Evolutionary conservation across 345 rosid genomes (phyloP).

Genomic region (Orychophragmus violaceus): DNA sequence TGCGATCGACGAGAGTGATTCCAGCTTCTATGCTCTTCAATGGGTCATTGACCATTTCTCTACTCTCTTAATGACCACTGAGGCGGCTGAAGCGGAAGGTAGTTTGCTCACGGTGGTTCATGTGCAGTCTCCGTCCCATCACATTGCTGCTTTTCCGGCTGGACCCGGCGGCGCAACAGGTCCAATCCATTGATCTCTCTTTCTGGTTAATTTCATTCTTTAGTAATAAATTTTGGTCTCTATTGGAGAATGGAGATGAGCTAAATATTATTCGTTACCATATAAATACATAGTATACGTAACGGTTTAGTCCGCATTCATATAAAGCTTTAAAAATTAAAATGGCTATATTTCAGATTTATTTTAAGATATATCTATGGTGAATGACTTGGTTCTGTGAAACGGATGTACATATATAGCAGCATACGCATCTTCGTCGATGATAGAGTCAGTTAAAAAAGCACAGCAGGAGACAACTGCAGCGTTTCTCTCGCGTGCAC

Average conservation of each 20-base stretch:
- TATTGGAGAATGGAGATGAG: neutral
- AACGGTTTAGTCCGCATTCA: neutral
- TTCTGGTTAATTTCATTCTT: neutral
- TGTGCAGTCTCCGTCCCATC: conserved; percentile 39
- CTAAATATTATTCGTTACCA: neutral
- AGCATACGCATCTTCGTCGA: conserved; percentile 20
- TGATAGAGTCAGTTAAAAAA: conserved; percentile 28
- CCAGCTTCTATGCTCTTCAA: conserved; percentile 32
- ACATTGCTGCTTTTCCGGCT: conserved; percentile 26
- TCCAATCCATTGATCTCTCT: neutral
- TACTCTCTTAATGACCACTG: conserved; percentile 12
- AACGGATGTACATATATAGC: conserved; percentile 7
- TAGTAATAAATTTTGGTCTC: neutral
- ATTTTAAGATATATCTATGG: neutral
- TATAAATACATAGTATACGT: neutral
- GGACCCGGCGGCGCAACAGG: conserved; percentile 45
- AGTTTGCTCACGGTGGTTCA: conserved; percentile 37
- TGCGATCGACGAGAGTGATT: conserved; percentile 45
- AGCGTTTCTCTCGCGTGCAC: conserved; percentile 29
- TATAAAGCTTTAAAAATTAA: neutral
- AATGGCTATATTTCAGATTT: neutral
- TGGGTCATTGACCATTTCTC: conserved; percentile 33
- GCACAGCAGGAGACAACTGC: conserved; percentile 31
- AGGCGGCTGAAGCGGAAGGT: conserved; percentile 5
- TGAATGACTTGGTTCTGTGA: neutral